Percentiles rank a stretch among this genome's conserved stretches.
Evolutionary conservation across 2,329 filamentous ascomycete genomes (phyloP).

Genomic region (Penicillium sp.): DNA sequence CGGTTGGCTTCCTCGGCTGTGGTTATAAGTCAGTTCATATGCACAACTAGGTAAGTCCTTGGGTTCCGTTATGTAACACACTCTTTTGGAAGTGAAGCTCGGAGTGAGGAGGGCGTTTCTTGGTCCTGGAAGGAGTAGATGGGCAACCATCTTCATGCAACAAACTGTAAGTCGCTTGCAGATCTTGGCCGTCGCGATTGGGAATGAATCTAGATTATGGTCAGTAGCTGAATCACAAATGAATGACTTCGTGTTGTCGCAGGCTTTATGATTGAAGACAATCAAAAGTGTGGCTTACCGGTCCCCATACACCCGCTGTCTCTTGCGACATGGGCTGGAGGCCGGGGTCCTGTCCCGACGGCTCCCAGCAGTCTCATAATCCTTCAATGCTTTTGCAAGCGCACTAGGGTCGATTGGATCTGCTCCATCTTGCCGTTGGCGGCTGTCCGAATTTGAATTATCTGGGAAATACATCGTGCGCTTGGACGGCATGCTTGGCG

Average conservation of each 20-base stretch:
- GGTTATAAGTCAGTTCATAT: slow-evolving; percentile 10
- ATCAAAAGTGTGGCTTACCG: slow-evolving; percentile 46
- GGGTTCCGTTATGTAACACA: slow-evolving; percentile 44
- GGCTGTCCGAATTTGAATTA: slow-evolving; percentile 20
- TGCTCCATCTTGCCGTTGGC: slow-evolving; percentile 34
- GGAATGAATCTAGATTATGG: slow-evolving; percentile 74
- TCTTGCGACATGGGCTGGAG: slow-evolving; percentile 65
- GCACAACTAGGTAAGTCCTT: background rate
- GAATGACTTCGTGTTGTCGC: background rate
- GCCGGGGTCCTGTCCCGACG: slow-evolving; percentile 60
- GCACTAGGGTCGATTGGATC: slow-evolving; percentile 59
- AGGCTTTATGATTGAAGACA: background rate
- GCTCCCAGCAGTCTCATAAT: slow-evolving; percentile 59
- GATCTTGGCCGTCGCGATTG: slow-evolving; percentile 85
- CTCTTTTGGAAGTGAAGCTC: slow-evolving; percentile 94
- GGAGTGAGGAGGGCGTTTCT: slow-evolving; percentile 79
- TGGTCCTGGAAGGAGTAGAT: slow-evolving; percentile 80
- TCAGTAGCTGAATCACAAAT: slow-evolving; percentile 3
- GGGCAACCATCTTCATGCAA: slow-evolving; percentile 91
- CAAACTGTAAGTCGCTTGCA: slow-evolving; percentile 88
- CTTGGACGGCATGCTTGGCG: slow-evolving; percentile 52
- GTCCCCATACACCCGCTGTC: slow-evolving; percentile 64
- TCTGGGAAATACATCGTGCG: slow-evolving; percentile 43
- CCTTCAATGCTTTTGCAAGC: slow-evolving; percentile 59
- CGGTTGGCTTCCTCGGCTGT: slow-evolving; percentile 88